phyloP scores from a whole-genome alignment of 108 stramenopile genomes.

The Pseudonitzschia delicatissima region DNA sequence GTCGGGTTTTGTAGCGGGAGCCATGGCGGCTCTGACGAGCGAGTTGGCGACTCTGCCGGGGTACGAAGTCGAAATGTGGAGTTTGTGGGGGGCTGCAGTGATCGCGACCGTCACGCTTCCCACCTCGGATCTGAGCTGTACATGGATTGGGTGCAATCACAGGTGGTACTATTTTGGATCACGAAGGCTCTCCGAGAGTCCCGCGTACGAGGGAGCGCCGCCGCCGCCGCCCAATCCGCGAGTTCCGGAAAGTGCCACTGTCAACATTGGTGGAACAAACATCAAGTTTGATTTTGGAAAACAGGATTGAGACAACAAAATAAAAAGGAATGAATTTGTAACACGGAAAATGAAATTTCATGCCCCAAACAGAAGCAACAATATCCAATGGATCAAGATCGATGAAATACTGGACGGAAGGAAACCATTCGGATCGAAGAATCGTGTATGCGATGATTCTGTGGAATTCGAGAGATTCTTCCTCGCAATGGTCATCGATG shows the following conservation, averaged over 20 bases:
- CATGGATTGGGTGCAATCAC: constrained; percentile 69
- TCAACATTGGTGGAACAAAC: background rate
- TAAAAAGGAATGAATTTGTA: no score
- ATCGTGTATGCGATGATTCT: no score
- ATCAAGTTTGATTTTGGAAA: constrained; percentile 2
- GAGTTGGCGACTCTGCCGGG: constrained; percentile 63
- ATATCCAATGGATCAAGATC: no score
- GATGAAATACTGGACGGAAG: no score
- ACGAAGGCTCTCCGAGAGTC: background rate
- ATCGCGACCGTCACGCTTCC: constrained; percentile 52
- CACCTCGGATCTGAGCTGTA: constrained; percentile 41
- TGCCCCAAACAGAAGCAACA: no score
- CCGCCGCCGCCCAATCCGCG: background rate
- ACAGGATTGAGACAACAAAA: background rate
- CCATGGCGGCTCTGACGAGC: constrained; percentile 58
- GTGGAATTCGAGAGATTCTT: no score
- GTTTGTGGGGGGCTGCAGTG: constrained; percentile 41
- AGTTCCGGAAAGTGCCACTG: background rate
- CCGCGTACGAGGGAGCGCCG: background rate
- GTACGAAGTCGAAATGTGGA: constrained; percentile 45
- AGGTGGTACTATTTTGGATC: constrained; percentile 44
- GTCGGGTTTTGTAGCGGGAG: constrained; percentile 42
- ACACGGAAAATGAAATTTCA: no score
- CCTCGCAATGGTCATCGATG: no score
- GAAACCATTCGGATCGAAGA: no score